These are phyloP conservation scores for Ophiocordyceps sinensis DNA, from an alignment of 2,329 filamentous ascomycete genomes.

Conservation along the genomic window DNA sequence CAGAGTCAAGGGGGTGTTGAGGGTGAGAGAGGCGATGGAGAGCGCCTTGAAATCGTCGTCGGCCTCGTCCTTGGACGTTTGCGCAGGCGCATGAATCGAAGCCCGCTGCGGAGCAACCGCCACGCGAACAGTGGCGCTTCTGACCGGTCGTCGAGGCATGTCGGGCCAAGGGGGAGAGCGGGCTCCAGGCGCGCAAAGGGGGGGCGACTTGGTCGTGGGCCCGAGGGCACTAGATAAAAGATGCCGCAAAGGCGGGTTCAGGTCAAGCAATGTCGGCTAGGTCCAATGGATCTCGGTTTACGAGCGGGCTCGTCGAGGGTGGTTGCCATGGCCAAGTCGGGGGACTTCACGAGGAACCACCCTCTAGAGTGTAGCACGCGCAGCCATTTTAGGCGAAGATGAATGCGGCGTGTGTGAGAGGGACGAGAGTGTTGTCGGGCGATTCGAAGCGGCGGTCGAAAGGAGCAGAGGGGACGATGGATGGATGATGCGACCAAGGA, in stretches of 20 bases:
- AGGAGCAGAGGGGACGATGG: too few species aligned
- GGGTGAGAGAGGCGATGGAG: constrained; percentile 27
- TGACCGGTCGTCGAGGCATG: constrained; percentile 11
- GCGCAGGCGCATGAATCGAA: constrained; percentile 21
- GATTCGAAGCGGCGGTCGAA: too few species aligned
- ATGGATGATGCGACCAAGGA: too few species aligned
- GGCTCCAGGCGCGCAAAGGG: not conserved
- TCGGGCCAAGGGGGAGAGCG: not conserved
- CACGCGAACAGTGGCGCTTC: constrained; percentile 8
- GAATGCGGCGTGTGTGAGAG: too few species aligned
- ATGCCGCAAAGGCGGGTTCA: not conserved
- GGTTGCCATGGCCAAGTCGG: constrained; percentile 38
- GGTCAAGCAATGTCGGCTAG: not conserved
- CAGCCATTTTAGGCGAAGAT: constrained; percentile 10
- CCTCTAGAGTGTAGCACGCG: constrained; percentile 37
- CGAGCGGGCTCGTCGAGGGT: constrained; percentile 32
- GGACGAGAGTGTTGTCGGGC: too few species aligned
- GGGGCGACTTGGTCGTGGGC: not conserved
- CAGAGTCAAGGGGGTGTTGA: constrained; percentile 21
- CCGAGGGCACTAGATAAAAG: not conserved
- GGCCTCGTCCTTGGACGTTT: constrained; percentile 21
- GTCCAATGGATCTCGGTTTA: constrained; percentile 1
- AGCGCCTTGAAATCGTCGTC: constrained; percentile 26
- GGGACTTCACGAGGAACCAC: constrained; percentile 26
- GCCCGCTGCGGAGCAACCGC: constrained; percentile 18